Conservation (phyloP, 495 filamentous ascomycete species). For the Penicillium pulvis region DNA sequence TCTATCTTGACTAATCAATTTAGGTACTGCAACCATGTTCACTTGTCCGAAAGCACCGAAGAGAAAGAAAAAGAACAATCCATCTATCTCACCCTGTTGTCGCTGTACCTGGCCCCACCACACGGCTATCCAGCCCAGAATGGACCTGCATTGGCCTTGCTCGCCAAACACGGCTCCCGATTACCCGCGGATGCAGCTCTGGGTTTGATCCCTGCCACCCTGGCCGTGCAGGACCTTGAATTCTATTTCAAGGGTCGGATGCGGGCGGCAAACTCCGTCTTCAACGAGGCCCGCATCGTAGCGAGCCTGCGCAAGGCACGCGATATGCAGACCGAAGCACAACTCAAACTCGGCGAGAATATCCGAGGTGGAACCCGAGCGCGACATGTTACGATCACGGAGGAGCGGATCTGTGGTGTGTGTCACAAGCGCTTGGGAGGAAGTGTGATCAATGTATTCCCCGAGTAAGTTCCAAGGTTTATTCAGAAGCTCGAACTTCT, state of each 20-base stretch:
- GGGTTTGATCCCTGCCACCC: slow-evolving; percentile 75
- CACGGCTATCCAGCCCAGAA: slow-evolving; percentile 72
- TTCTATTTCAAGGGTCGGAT: slow-evolving; percentile 92
- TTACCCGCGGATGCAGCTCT: slow-evolving; percentile 85
- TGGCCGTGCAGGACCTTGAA: slow-evolving; percentile 79
- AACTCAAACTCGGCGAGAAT: slow-evolving; percentile 67
- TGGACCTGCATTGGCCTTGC: slow-evolving; percentile 77
- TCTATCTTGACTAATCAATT: slow-evolving; percentile 18
- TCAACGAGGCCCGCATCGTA: slow-evolving; percentile 78
- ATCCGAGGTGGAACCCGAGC: slow-evolving; percentile 59
- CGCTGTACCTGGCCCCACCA: slow-evolving; percentile 86
- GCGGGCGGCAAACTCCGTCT: slow-evolving; percentile 76
- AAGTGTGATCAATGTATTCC: slow-evolving; percentile 78
- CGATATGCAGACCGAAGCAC: slow-evolving; percentile 69
- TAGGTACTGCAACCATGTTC: slow-evolving; percentile 87
- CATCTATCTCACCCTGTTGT: slow-evolving; percentile 88
- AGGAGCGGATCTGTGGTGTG: slow-evolving; percentile 86
- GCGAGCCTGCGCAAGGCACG: slow-evolving; percentile 72
- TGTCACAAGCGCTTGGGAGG: slow-evolving; percentile 92
- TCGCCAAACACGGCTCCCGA: slow-evolving; percentile 88
- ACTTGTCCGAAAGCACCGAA: slow-evolving; percentile 51
- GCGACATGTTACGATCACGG: slow-evolving; percentile 73
- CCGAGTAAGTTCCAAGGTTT: slow-evolving; percentile 52
- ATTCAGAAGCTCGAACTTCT: background rate
- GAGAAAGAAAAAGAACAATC: slow-evolving; percentile 59